phyloP scores from a whole-genome alignment of 1,139 yeast species.

The Spencermartinsiella ligniputridi region DNA sequence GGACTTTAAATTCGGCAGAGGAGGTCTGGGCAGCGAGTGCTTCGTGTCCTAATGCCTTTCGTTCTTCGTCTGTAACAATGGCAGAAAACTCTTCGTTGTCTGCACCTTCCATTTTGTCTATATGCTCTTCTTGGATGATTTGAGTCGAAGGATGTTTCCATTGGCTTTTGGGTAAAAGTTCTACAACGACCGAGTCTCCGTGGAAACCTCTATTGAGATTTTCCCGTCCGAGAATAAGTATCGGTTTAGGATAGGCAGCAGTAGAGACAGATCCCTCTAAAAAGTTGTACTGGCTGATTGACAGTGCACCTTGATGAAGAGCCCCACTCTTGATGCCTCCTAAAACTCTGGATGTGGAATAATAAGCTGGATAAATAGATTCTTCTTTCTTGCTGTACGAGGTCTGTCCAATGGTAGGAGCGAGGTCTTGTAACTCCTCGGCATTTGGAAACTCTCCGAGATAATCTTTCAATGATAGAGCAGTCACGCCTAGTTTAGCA shows the following conservation, averaged over 20 bases:
- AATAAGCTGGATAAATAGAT: constrained; percentile 65
- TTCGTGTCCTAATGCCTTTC: constrained; percentile 69
- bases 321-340: constrained; percentile 90
- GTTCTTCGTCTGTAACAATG: constrained; percentile 69
- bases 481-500: constrained; percentile 46
- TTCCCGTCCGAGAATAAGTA: constrained; percentile 76
- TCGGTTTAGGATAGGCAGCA: constrained; percentile 73
- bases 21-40: constrained; percentile 60
- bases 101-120: constrained; percentile 49
- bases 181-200: constrained; percentile 89
- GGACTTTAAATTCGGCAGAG: constrained; percentile 45
- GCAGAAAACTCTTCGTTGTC: constrained; percentile 39
- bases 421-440: constrained; percentile 72
- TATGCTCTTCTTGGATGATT: constrained; percentile 69
- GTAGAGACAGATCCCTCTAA: constrained; percentile 81
- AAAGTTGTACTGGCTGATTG: constrained; percentile 79
- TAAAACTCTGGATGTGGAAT: constrained; percentile 73
- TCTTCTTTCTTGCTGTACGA: constrained; percentile 27
- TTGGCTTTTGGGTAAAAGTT: constrained; percentile 74
- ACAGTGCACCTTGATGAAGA: constrained; percentile 77
- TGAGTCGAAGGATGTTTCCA: constrained; percentile 87
- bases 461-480: constrained; percentile 59
- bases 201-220: constrained; percentile 86
- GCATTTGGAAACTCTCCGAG: constrained; percentile 68
- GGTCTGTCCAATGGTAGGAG: constrained; percentile 52